phyloP scores from a whole-genome alignment of 2,329 filamentous ascomycete genomes.

The Fusarium sp. region DNA sequence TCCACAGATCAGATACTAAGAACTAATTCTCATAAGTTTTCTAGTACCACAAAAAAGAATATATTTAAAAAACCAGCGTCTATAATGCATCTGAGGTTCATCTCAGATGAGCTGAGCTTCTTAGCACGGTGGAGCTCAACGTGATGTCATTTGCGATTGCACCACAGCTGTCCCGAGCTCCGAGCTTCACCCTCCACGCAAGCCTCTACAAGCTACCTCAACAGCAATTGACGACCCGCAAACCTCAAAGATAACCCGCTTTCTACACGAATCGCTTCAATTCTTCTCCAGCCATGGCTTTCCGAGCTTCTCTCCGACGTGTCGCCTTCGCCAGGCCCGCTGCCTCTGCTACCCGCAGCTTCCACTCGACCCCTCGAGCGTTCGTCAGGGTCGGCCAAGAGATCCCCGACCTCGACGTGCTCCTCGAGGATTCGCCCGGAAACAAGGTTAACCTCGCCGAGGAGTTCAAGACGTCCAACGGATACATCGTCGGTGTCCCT shows the following conservation, averaged over 20 bases:
- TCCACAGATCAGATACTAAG: no score
- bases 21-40: no score
- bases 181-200: slow-evolving; percentile 25
- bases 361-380: slow-evolving; percentile 72
- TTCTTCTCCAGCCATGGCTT: slow-evolving; percentile 48
- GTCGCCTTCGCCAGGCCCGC: slow-evolving; percentile 48
- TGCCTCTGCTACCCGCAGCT: slow-evolving; percentile 53
- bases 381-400: slow-evolving; percentile 82
- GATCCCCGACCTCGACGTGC: slow-evolving; percentile 79
- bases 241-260: slow-evolving; percentile 10
- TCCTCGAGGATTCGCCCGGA: slow-evolving; percentile 87
- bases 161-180: slow-evolving; percentile 19
- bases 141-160: slow-evolving; percentile 43
- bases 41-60: no score
- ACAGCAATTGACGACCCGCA: slow-evolving; percentile 28
- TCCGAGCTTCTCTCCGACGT: slow-evolving; percentile 52
- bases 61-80: no score
- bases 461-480: slow-evolving; percentile 77
- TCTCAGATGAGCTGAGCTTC: background rate
- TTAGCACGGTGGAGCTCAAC: slow-evolving; percentile 27
- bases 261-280: slow-evolving; percentile 3
- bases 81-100: no score
- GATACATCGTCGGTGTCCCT: slow-evolving; percentile 86
- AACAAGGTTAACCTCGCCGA: slow-evolving; percentile 90
- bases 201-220: slow-evolving; percentile 14